Conservation (phyloP, 768 basidiomycete species). For the Strobilomyces echinocephalus region DNA sequence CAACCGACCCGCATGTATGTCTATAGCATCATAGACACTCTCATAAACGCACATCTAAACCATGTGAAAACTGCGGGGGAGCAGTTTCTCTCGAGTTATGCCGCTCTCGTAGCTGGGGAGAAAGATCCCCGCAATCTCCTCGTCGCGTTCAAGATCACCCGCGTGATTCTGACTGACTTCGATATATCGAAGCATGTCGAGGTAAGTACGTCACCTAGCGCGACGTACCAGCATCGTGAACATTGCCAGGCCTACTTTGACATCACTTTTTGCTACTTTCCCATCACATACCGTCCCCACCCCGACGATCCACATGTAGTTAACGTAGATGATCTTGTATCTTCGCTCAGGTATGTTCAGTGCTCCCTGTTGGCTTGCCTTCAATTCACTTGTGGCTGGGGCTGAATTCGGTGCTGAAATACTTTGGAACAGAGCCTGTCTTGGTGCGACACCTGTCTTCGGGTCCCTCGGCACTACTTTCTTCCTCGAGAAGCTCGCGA, state of each 20-base stretch:
- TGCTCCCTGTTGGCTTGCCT: not conserved
- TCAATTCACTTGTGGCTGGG: not conserved
- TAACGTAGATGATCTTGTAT: slow-evolving; percentile 78
- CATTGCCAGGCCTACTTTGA: slow-evolving; percentile 78
- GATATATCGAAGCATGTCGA: slow-evolving; percentile 72
- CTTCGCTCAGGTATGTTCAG: slow-evolving; percentile 53
- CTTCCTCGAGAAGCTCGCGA: slow-evolving; percentile 87
- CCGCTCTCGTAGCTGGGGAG: slow-evolving; percentile 84
- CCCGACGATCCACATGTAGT: slow-evolving; percentile 93
- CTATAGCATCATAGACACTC: slow-evolving; percentile 72
- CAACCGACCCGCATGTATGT: slow-evolving; percentile 80
- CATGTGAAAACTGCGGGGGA: slow-evolving; percentile 70
- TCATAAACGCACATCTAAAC: slow-evolving; percentile 35
- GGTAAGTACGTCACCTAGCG: slow-evolving; percentile 41
- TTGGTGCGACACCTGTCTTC: slow-evolving; percentile 76
- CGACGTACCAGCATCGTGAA: not conserved
- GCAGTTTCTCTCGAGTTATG: slow-evolving; percentile 72
- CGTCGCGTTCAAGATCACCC: slow-evolving; percentile 81
- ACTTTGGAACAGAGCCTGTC: slow-evolving; percentile 47
- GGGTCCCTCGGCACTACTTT: slow-evolving; percentile 81
- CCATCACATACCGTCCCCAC: slow-evolving; percentile 92
- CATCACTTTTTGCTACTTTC: slow-evolving; percentile 97
- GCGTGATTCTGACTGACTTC: slow-evolving; percentile 85
- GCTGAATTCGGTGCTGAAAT: not conserved
- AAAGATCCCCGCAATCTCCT: slow-evolving; percentile 96